Evolutionary conservation across 2,329 filamentous ascomycete species (phyloP).

Genomic region (Botrytis tulipae): DNA sequence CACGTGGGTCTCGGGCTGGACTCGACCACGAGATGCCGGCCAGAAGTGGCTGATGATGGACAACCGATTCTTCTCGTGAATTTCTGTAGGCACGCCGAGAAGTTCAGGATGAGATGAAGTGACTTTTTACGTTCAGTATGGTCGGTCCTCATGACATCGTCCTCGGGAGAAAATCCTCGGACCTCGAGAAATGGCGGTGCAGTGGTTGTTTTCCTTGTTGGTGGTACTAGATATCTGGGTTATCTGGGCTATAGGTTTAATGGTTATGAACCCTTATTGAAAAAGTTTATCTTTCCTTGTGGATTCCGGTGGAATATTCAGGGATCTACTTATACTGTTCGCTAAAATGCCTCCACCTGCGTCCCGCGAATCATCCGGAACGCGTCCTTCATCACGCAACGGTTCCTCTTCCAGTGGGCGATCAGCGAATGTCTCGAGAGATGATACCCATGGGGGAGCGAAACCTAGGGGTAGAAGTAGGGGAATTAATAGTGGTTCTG

Average conservation of each 20-base stretch:
- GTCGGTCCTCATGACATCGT: neutral
- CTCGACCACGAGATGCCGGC: neutral
- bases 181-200: neutral
- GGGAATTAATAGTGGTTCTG: neutral
- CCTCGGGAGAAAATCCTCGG: neutral
- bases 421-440: too few relatives aligned
- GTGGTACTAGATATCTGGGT: neutral
- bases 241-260: neutral
- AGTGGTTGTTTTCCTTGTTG: neutral
- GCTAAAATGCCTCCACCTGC: neutral
- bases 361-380: neutral
- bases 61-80: neutral
- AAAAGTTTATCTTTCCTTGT: neutral
- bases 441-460: neutral
- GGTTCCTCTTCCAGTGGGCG: neutral
- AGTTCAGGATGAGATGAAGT: neutral
- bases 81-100: neutral
- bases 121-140: neutral
- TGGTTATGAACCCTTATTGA: neutral
- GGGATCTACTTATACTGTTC: too few relatives aligned
- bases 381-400: too few relatives aligned
- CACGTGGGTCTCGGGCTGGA: neutral
- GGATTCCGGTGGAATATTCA: accelerated
- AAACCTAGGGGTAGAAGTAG: neutral
- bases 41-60: neutral